phyloP scores from a whole-genome alignment of 176 grass and related monocot genomes.

The Guadua angustifolia region DNA sequence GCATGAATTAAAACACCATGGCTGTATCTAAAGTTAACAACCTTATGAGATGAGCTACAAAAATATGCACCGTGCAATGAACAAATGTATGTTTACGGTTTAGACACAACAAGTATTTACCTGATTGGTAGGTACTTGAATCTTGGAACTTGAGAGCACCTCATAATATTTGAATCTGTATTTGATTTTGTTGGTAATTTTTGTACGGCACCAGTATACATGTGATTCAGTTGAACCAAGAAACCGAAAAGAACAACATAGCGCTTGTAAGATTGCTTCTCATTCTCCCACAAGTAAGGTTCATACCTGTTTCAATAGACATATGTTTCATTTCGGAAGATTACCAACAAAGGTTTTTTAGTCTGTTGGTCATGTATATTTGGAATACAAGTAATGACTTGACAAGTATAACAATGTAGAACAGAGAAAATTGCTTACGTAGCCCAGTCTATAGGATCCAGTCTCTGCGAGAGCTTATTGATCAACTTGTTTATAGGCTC shows the following conservation, averaged over 20 bases:
- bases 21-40: background rate
- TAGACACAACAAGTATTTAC: slow-evolving; percentile 46
- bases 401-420: slow-evolving; percentile 35
- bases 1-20: background rate
- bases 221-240: slow-evolving; percentile 92
- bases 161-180: slow-evolving; percentile 95
- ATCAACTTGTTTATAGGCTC: slow-evolving; percentile 73
- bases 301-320: slow-evolving; percentile 82
- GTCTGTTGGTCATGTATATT: slow-evolving; percentile 25
- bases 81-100: slow-evolving; percentile 25
- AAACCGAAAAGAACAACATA: slow-evolving; percentile 94
- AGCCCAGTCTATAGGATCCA: slow-evolving; percentile 99
- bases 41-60: background rate
- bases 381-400: background rate
- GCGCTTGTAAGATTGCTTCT: slow-evolving; percentile 99
- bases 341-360: slow-evolving; percentile 7
- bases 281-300: slow-evolving; percentile 96
- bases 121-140: slow-evolving; percentile 99
- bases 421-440: slow-evolving; percentile 70
- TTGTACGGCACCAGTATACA: slow-evolving; percentile 81
- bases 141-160: slow-evolving; percentile 91
- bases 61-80: background rate
- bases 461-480: slow-evolving; percentile 74
- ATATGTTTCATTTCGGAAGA: slow-evolving; percentile 37
- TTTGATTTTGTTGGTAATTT: slow-evolving; percentile 94